phyloP scores from a whole-genome alignment of 202 grass and related monocot species.

The Schoenoplectus triqueter region DNA sequence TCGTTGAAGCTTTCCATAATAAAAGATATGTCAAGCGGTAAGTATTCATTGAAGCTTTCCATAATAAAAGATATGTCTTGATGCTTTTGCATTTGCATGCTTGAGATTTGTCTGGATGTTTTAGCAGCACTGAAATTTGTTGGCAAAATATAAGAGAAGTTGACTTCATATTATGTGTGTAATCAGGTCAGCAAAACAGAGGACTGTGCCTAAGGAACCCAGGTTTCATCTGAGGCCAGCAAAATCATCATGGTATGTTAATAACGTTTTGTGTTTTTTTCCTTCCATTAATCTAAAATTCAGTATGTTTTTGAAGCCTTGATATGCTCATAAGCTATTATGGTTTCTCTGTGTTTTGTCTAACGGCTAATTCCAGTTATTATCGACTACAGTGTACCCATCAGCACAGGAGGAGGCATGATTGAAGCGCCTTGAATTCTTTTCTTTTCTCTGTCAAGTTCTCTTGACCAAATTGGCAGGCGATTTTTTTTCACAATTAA shows the following conservation, averaged over 20 bases:
- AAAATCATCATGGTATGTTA: slow-evolving; percentile 65
- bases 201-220: slow-evolving; percentile 77
- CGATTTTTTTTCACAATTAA: slow-evolving; percentile 20
- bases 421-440: slow-evolving; percentile 37
- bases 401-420: slow-evolving; percentile 38
- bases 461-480: slow-evolving; percentile 31
- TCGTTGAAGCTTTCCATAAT: neutral
- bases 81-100: no score
- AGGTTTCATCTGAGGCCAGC: slow-evolving; percentile 62
- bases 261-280: slow-evolving; percentile 38
- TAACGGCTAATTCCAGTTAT: slow-evolving; percentile 39
- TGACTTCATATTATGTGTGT: slow-evolving; percentile 34
- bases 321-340: slow-evolving; percentile 39
- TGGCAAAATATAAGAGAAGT: slow-evolving; percentile 20
- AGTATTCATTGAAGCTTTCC: no score
- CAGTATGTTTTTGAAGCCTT: slow-evolving; percentile 23
- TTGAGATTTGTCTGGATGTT: no score
- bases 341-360: slow-evolving; percentile 24
- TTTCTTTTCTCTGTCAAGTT: slow-evolving; percentile 33
- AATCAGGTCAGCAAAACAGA: slow-evolving; percentile 70
- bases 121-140: neutral
- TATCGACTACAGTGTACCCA: slow-evolving; percentile 40
- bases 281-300: slow-evolving; percentile 5
- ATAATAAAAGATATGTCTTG: no score
- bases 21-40: neutral